A percentile compares a stretch with the other conserved stretches of the same genome.
Conservation (phyloP, 331 rosid species). For the Stylosanthes scabra region DNA sequence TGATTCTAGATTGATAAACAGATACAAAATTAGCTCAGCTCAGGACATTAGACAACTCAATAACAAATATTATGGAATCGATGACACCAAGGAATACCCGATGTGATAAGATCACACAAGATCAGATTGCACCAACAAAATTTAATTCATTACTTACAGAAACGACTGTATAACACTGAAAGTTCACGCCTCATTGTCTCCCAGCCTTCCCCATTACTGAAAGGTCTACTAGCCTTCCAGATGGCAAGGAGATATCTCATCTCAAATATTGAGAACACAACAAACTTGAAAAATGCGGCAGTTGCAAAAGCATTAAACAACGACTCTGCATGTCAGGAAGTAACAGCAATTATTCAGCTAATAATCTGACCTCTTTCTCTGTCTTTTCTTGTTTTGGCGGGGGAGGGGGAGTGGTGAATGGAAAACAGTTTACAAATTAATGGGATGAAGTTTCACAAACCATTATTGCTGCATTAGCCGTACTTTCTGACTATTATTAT, state of each 20-base stretch:
- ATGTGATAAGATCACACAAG: conserved; percentile 15
- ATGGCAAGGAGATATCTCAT: conserved; percentile 99
- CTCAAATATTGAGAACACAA: conserved; percentile 97
- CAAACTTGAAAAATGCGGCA: conserved; percentile 99
- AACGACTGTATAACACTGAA: conserved; percentile 94
- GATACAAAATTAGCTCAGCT: too few species aligned
- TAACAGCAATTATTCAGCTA: conserved; percentile 31
- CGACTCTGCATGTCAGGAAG: conserved; percentile 70
- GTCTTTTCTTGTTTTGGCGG: too few species aligned
- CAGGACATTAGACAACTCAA: neutral
- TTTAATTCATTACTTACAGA: conserved; percentile 69
- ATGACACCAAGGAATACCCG: conserved; percentile 20
- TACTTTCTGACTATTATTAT: neutral
- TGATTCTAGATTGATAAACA: neutral
- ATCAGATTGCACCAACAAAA: conserved; percentile 20
- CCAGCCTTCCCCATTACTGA: conserved; percentile 96
- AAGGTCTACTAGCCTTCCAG: conserved; percentile 98
- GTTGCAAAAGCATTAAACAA: conserved; percentile 98
- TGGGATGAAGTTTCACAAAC: neutral
- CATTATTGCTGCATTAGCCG: neutral
- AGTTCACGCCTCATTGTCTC: conserved; percentile 98
- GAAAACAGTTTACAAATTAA: neutral
- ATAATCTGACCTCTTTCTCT: neutral
- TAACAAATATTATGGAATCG: neutral
- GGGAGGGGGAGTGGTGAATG: neutral